These are phyloP conservation scores for Aureobasidium sp. DNA, from an alignment of 2,329 filamentous ascomycete species.

Conservation along the genomic window DNA sequence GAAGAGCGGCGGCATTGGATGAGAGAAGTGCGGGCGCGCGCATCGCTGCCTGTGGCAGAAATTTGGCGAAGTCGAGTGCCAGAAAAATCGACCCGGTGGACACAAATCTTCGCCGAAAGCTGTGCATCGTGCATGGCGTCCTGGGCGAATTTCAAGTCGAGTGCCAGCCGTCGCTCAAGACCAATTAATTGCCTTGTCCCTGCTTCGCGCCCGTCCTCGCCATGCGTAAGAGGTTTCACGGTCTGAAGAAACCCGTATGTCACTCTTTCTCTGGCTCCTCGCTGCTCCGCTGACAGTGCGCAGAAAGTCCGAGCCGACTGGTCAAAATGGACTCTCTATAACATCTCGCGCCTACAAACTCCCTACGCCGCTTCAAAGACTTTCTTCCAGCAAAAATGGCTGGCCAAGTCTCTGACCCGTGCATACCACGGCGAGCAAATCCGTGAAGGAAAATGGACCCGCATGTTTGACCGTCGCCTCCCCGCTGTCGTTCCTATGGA, in stretches of 20 bases:
- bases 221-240: slow-evolving; percentile 17
- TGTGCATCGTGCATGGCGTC: background rate
- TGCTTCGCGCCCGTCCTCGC: background rate
- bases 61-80: background rate
- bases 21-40: background rate
- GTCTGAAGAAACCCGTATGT: slow-evolving; percentile 15
- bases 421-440: slow-evolving; percentile 94
- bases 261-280: background rate
- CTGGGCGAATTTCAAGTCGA: slow-evolving; percentile 5
- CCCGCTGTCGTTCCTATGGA: slow-evolving; percentile 82
- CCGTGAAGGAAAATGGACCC: slow-evolving; percentile 85
- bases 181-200: background rate
- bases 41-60: background rate
- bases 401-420: slow-evolving; percentile 73
- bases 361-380: slow-evolving; percentile 49
- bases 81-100: background rate
- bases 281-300: background rate
- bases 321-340: slow-evolving; percentile 97
- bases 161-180: background rate
- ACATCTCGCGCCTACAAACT: slow-evolving; percentile 54
- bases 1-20: slow-evolving; percentile 8
- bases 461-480: slow-evolving; percentile 79
- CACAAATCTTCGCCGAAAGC: slow-evolving; percentile 9
- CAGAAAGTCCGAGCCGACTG: slow-evolving; percentile 93
- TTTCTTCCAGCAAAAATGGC: slow-evolving; percentile 99